Base-by-base conservation (phyloP, 768 basidiomycete genomes). In the Suillus variegatus region DNA sequence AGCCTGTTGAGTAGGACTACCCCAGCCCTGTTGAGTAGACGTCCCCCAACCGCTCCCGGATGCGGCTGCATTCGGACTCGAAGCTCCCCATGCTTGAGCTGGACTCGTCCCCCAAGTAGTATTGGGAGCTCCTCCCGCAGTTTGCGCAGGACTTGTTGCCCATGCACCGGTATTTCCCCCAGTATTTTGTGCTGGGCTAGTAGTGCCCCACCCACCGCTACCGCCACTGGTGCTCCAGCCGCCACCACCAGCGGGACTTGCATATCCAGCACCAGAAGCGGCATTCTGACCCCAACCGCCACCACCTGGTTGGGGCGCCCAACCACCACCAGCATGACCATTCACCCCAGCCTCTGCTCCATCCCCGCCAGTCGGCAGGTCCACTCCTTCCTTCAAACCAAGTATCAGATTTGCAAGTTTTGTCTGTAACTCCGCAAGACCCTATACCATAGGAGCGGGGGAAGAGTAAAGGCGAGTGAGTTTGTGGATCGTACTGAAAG, bases 361-460 rank as follows among this genome's bases (percentile, higher is more conserved):
- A 35, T 82, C 80, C 60, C 79, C 80, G 64, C 77, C 80, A 46
- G 73, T 75, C 2, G 81, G 72, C 18, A 86, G 75, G 64, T 89
- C 88, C 44, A 85, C 74, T 49, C 91, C 88, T 14, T 82, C 80
- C 75, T 93, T 92, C 14, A 94, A 82, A 12, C 88, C 90, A 54
- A 92, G 83, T 61, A 92, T 89, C 62, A 94, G 82, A 68, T 89
- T 92, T 2, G 90, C 93, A 36, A 94, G 80, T 73, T 94, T 94
- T 46, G 85, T 86, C 74, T 93, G 92, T 14, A 94, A 82, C 75
- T 92, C 90, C 41, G 85, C 82, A 25, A 94, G 82, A 56, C 93
- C 93, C 90, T 94, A 69, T 32, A 60, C 13, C 28, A 62, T n/a
- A 60, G 25, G 6, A 28, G 58, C 4, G 22, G 20, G 12, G 22